Percentiles rank a stretch among this genome's conserved stretches.
Conservation (phyloP, 345 rosid genomes). For the Garcia nutans region DNA sequence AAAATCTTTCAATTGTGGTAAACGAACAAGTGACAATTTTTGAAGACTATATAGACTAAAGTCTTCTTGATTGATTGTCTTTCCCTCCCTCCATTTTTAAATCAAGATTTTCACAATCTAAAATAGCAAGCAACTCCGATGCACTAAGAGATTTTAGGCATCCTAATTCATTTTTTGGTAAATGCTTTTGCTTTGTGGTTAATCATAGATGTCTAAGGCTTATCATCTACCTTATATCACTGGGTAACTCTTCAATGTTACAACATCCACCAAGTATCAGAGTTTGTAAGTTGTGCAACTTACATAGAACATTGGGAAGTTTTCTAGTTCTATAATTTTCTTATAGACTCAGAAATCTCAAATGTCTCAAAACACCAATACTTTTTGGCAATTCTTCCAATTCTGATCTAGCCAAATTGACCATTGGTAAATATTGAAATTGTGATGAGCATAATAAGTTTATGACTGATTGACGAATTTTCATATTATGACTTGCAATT, state of each 20-base stretch:
- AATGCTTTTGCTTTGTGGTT: conserved; percentile 23
- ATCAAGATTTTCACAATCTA: conserved; percentile 15
- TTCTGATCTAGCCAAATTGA: conserved; percentile 14
- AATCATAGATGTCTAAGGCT: conserved; percentile 21
- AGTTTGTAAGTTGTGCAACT: conserved; percentile 29
- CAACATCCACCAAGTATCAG: conserved; percentile 16
- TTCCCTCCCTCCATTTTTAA: conserved; percentile 6
- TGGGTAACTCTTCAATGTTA: conserved; percentile 23
- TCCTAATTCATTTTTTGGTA: conserved; percentile 21
- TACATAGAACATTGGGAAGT: conserved; percentile 27
- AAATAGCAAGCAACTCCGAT: conserved; percentile 17
- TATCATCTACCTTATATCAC: conserved; percentile 18
- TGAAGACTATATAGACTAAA: background rate
- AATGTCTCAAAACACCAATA: conserved; percentile 26
- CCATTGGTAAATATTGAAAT: conserved; percentile 20
- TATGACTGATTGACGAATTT: conserved; percentile 17
- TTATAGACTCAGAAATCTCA: conserved; percentile 31
- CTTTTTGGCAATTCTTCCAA: conserved; percentile 19
- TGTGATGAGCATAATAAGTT: conserved; percentile 9
- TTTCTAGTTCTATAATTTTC: conserved; percentile 12
- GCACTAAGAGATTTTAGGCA: conserved; percentile 25
- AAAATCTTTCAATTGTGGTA: too few relatives aligned
- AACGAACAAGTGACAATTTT: background rate
- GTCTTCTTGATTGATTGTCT: background rate
- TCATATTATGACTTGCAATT: background rate